Percentiles rank a stretch among this genome's conserved stretches.
Evolutionary conservation across 208 protist species (phyloP).

Genomic region (Balamuthia mandrillaris): DNA sequence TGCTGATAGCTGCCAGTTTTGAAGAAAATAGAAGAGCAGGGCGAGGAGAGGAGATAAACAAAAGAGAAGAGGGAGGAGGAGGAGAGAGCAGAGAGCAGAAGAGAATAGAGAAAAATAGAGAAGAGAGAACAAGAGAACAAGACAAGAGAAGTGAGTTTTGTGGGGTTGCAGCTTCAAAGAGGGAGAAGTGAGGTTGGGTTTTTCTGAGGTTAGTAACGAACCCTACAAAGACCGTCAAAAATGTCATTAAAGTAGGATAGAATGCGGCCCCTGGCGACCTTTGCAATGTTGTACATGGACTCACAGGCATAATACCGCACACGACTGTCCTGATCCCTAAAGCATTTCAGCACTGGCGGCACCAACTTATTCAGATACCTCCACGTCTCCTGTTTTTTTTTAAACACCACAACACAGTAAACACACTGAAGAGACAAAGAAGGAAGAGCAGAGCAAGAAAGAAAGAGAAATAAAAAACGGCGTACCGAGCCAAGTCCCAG

Average conservation of each 20-base stretch:
- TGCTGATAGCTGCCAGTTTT: conserved; percentile 60
- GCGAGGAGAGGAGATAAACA: too few species aligned
- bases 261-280: conserved; percentile 63
- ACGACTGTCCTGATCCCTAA: conserved; percentile 71
- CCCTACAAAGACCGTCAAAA: conserved; percentile 77
- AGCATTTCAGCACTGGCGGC: conserved; percentile 72
- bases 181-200: too few species aligned
- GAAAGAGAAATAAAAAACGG: background rate
- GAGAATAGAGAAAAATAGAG: too few species aligned
- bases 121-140: too few species aligned
- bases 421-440: background rate
- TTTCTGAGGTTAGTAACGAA: background rate
- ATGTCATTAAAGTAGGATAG: conserved; percentile 77
- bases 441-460: background rate
- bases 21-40: too few species aligned
- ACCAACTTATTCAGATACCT: conserved; percentile 70
- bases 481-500: conserved; percentile 66
- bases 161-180: too few species aligned
- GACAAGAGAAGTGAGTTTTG: too few species aligned
- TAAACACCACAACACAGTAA: background rate
- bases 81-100: too few species aligned
- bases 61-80: too few species aligned
- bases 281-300: conserved; percentile 84
- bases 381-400: conserved; percentile 37
- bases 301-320: conserved; percentile 86